Evolutionary conservation across 257 asterid species (phyloP).

Genomic region (Salvia rosmarinus): DNA sequence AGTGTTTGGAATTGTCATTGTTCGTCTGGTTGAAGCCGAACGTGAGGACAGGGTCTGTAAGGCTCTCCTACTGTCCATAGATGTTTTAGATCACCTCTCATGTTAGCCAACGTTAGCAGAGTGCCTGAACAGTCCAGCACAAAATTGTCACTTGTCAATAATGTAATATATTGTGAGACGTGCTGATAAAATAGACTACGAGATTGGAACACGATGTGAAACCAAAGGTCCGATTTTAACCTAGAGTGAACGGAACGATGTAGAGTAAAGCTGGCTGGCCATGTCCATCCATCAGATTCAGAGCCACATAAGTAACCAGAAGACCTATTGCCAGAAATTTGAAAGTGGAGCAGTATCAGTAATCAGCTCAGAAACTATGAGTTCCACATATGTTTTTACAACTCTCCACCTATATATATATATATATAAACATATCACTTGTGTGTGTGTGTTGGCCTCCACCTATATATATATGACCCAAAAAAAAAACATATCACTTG

Average conservation of each 20-base stretch:
- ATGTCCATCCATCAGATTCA: constrained; percentile 89
- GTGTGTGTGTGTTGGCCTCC: too few relatives aligned
- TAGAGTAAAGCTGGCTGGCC: constrained; percentile 94
- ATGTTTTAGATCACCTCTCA: constrained; percentile 72
- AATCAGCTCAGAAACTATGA: background rate
- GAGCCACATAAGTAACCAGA: constrained; percentile 78
- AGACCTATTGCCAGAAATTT: constrained; percentile 54
- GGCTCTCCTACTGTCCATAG: constrained; percentile 77
- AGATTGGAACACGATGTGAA: background rate
- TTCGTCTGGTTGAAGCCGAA: constrained; percentile 48
- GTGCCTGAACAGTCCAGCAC: constrained; percentile 65
- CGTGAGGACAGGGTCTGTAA: constrained; percentile 69
- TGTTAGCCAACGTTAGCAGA: constrained; percentile 60
- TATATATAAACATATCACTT: too few relatives aligned
- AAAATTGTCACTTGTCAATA: background rate
- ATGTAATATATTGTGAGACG: background rate
- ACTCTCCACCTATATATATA: too few relatives aligned
- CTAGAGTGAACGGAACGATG: constrained; percentile 87
- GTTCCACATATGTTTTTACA: background rate
- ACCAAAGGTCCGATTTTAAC: constrained; percentile 37
- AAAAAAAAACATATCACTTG: too few relatives aligned
- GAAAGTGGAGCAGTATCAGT: background rate
- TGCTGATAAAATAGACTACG: background rate
- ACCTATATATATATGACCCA: too few relatives aligned
- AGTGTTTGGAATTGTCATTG: background rate